phyloP scores from a whole-genome alignment of 177 flowering plant genomes.

The Vitis hybrid region DNA sequence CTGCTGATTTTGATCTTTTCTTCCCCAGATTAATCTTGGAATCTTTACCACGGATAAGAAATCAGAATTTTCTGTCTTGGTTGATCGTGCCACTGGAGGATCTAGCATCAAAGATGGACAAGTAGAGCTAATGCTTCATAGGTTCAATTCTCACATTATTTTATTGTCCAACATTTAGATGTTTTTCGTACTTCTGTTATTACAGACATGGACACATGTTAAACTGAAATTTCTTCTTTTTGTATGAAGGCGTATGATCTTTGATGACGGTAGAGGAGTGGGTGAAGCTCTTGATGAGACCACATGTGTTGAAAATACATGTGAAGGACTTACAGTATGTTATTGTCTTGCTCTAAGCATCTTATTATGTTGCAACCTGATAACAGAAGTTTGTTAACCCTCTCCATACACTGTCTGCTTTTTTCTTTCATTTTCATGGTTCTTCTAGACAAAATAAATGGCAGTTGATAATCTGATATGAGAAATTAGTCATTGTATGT shows the following conservation, averaged over 20 bases:
- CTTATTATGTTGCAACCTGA: neutral
- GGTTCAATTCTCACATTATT: conserved; percentile 34
- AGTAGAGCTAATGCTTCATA: conserved; percentile 88
- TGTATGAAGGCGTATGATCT: conserved; percentile 45
- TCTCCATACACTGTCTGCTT: neutral
- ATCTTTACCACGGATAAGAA: conserved; percentile 54
- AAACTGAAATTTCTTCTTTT: conserved; percentile 6
- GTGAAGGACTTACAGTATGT: conserved; percentile 78
- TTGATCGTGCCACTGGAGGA: conserved; percentile 86
- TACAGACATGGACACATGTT: neutral
- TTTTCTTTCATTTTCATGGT: no score
- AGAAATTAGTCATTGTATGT: no score
- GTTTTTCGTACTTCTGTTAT: neutral
- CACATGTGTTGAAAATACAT: conserved; percentile 47
- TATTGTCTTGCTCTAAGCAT: neutral
- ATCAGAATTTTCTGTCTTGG: conserved; percentile 79
- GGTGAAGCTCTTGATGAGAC: conserved; percentile 77
- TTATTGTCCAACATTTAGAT: neutral
- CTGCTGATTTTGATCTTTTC: neutral
- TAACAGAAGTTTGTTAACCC: neutral
- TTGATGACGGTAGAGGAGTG: conserved; percentile 72
- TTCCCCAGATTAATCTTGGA: conserved; percentile 85
- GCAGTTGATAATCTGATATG: no score
- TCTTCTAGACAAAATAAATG: no score
- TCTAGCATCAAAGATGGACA: conserved; percentile 80